phyloP scores from a whole-genome alignment of 176 grass and related monocot species.

The Carex kokanica region DNA sequence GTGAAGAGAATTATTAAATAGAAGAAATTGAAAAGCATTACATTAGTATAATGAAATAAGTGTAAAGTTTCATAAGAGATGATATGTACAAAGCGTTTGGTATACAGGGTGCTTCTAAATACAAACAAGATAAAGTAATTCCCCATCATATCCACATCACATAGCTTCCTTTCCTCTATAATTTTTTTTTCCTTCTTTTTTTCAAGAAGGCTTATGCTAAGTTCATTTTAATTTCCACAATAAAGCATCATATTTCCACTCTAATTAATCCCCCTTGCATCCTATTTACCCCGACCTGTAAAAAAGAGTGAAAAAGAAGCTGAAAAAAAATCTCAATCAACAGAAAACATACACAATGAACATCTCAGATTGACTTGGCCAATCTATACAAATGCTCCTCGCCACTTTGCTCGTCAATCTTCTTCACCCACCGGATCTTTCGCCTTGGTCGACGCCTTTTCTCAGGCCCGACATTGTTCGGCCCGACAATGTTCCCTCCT shows the following conservation, averaged over 20 bases:
- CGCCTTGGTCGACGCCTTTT: not conserved
- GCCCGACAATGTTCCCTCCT: not conserved
- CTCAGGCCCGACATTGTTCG: not conserved
- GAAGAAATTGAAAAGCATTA: slow-evolving; percentile 8
- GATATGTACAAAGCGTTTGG: slow-evolving; percentile 7
- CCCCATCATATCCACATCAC: not conserved
- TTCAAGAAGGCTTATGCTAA: slow-evolving; percentile 2
- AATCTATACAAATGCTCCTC: slow-evolving; percentile 44
- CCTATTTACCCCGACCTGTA: not conserved
- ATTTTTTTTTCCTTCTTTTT: not conserved
- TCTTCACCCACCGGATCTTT: slow-evolving; percentile 37
- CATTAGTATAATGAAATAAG: slow-evolving; percentile 3
- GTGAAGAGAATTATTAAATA: not conserved
- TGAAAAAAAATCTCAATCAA: not conserved
- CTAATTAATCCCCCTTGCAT: not conserved
- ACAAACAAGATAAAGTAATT: not conserved
- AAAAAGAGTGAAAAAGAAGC: slow-evolving; percentile 14
- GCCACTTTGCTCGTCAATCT: slow-evolving; percentile 34
- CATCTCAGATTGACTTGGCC: slow-evolving; percentile 11
- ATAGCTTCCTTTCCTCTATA: not conserved
- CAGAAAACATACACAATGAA: not conserved
- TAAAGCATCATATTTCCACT: slow-evolving; percentile 11
- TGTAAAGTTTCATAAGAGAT: not conserved
- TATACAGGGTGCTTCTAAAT: slow-evolving; percentile 4
- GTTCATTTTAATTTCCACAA: slow-evolving; percentile 4